phyloP scores from a whole-genome alignment of 352 stramenopile genomes.

The Globisporangium solare region DNA sequence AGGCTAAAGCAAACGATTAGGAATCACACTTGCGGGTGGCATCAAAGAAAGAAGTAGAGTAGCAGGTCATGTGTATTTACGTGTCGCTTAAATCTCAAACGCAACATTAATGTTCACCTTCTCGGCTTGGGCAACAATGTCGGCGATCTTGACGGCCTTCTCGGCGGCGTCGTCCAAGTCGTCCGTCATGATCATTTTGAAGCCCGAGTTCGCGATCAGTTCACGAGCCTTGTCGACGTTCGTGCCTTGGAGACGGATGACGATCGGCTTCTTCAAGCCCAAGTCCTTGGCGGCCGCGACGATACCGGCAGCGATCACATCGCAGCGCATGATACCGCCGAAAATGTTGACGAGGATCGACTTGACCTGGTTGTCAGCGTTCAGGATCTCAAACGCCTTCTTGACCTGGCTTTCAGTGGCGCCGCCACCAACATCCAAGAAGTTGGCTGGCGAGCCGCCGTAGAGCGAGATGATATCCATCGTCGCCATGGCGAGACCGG shows the following conservation, averaged over 20 bases:
- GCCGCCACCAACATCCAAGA: constrained; percentile 97
- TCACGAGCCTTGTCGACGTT: constrained; percentile 95
- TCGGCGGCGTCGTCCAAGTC: constrained; percentile 94
- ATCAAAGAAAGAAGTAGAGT: background rate
- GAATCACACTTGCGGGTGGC: too few relatives aligned
- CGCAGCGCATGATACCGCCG: constrained; percentile 98
- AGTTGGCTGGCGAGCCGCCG: constrained; percentile 97
- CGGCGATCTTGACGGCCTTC: constrained; percentile 92
- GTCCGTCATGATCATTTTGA: constrained; percentile 93
- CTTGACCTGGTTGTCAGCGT: constrained; percentile 93
- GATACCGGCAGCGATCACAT: constrained; percentile 96
- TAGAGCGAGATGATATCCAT: constrained; percentile 99
- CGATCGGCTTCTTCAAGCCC: constrained; percentile 96
- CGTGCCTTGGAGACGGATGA: constrained; percentile 97
- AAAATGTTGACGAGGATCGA: constrained; percentile 99
- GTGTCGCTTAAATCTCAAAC: constrained; percentile 50
- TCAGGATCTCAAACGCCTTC: constrained; percentile 85
- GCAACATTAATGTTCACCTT: constrained; percentile 67
- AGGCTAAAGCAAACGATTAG: too few relatives aligned
- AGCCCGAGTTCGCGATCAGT: constrained; percentile 91
- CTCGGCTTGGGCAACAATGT: constrained; percentile 75
- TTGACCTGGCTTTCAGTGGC: constrained; percentile 90
- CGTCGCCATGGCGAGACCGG: constrained; percentile 98
- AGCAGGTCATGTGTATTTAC: constrained; percentile 13
- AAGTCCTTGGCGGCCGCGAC: constrained; percentile 95